These are phyloP conservation scores for Viridothelium virens DNA, from an alignment of 495 filamentous ascomycete genomes.

Conservation along the genomic window DNA sequence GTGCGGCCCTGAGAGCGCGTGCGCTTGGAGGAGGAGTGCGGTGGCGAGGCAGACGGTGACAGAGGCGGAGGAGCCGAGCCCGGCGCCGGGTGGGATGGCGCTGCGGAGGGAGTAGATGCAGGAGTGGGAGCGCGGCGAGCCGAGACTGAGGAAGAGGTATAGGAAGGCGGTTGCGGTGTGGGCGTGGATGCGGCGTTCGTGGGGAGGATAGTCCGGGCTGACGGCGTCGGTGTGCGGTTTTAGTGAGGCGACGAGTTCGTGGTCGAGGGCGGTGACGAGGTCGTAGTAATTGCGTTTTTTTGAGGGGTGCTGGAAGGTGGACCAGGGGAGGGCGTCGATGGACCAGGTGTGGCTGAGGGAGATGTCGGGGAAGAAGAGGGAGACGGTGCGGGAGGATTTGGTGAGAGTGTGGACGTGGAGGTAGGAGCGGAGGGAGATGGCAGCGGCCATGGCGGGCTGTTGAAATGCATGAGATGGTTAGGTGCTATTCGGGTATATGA, in stretches of 20 bases:
- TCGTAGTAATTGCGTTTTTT: constrained; percentile 94
- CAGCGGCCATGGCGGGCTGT: constrained; percentile 82
- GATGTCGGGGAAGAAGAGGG: constrained; percentile 81
- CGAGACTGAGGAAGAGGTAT: constrained; percentile 85
- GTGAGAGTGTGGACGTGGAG: constrained; percentile 85
- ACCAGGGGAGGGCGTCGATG: constrained; percentile 84
- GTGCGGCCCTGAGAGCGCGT: constrained; percentile 79
- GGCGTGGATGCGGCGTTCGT: constrained; percentile 70
- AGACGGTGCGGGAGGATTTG: constrained; percentile 76
- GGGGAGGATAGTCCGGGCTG: constrained; percentile 53
- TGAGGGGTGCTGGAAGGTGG: constrained; percentile 60
- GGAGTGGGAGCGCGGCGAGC: constrained; percentile 57
- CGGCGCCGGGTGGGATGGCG: constrained; percentile 86
- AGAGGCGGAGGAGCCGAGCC: constrained; percentile 86
- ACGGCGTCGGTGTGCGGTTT: constrained; percentile 65
- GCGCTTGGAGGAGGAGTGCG: constrained; percentile 79
- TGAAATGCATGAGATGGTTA: background rate
- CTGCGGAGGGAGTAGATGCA: constrained; percentile 88
- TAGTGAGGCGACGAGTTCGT: constrained; percentile 67
- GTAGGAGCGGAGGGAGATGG: constrained; percentile 90
- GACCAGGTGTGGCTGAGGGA: constrained; percentile 82
- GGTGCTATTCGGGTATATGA: background rate
- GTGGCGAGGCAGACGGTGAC: constrained; percentile 84
- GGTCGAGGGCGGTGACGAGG: constrained; percentile 74
- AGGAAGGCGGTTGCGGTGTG: constrained; percentile 76